A percentile compares a stretch with the other conserved stretches of the same genome.
Evolutionary conservation across 495 filamentous ascomycete species (phyloP).

Genomic region (Podospora fimiseda): DNA sequence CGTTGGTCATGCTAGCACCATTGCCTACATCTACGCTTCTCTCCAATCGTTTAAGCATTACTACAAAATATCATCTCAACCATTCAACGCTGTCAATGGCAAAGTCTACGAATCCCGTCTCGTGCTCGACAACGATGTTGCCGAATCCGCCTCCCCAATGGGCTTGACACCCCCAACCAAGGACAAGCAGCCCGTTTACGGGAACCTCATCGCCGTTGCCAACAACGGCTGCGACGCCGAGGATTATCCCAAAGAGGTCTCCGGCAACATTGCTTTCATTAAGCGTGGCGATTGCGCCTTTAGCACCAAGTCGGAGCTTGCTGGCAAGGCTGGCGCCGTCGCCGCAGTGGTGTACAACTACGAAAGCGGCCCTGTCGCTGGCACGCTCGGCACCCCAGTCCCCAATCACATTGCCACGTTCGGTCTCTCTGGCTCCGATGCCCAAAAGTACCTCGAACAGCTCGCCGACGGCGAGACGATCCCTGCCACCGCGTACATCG

Average conservation of each 20-base stretch:
- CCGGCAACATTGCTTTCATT: slow-evolving; percentile 51
- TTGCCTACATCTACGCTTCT: slow-evolving; percentile 53
- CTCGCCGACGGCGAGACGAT: slow-evolving; percentile 42
- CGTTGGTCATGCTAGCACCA: slow-evolving; percentile 50
- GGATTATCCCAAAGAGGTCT: slow-evolving; percentile 39
- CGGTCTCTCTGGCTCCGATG: slow-evolving; percentile 47
- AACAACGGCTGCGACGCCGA: slow-evolving; percentile 44
- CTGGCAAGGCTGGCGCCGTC: slow-evolving; percentile 52
- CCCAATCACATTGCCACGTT: slow-evolving; percentile 53
- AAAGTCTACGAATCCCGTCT: slow-evolving; percentile 53
- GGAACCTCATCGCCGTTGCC: slow-evolving; percentile 35
- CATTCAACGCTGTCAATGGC: slow-evolving; percentile 52
- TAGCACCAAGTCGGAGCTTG: slow-evolving; percentile 51
- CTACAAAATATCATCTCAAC: slow-evolving; percentile 52
- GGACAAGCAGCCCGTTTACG: slow-evolving; percentile 48
- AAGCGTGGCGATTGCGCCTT: slow-evolving; percentile 54
- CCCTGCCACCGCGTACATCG: slow-evolving; percentile 50
- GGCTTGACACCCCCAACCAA: slow-evolving; percentile 54
- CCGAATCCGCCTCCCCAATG: slow-evolving; percentile 50
- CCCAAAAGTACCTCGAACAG: slow-evolving; percentile 39
- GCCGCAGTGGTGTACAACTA: slow-evolving; percentile 59
- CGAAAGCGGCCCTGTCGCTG: slow-evolving; percentile 39
- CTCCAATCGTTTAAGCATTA: slow-evolving; percentile 47
- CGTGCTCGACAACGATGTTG: slow-evolving; percentile 45
- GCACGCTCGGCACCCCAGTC: slow-evolving; percentile 48